These are phyloP conservation scores for Monascus purpureus DNA, from an alignment of 495 filamentous ascomycete genomes.

Conservation along the genomic window DNA sequence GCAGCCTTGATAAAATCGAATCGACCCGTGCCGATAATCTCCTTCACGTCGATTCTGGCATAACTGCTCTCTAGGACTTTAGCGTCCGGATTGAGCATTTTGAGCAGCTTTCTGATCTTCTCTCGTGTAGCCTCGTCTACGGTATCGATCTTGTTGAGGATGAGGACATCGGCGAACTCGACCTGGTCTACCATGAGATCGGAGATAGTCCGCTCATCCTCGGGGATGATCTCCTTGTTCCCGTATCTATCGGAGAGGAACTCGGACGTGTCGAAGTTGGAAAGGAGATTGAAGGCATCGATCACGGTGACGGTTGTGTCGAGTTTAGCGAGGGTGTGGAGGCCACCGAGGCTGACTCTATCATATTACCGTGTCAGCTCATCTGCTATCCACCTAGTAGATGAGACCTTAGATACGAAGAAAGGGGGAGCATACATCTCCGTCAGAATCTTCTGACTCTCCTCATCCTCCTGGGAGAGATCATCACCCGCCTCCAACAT, in stretches of 20 bases:
- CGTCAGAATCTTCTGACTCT: constrained; percentile 19
- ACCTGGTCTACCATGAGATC: constrained; percentile 50
- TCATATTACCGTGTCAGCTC: too few species aligned
- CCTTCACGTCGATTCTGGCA: constrained; percentile 30
- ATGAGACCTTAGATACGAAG: neutral
- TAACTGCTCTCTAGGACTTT: constrained; percentile 34
- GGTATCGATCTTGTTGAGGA: constrained; percentile 41
- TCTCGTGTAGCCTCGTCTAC: constrained; percentile 21
- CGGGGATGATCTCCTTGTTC: constrained; percentile 24
- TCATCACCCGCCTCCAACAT: constrained; percentile 25
- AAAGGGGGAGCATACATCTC: constrained; percentile 17
- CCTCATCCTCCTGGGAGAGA: constrained; percentile 15
- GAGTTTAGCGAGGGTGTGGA: constrained; percentile 38
- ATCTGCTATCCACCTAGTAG: constrained; percentile 1
- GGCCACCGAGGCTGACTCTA: constrained; percentile 33
- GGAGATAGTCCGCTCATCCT: constrained; percentile 46
- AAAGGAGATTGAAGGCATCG: constrained; percentile 43
- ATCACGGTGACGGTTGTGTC: constrained; percentile 46
- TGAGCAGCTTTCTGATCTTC: constrained; percentile 29
- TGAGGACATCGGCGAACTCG: constrained; percentile 46
- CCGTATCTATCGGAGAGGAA: constrained; percentile 38
- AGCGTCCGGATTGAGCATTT: constrained; percentile 35
- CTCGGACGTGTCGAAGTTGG: constrained; percentile 43
- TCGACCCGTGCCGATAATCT: constrained; percentile 35
- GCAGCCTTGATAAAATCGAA: constrained; percentile 33